phyloP scores from a whole-genome alignment of 2,329 filamentous ascomycete genomes.

The Pezicula carpinea region DNA sequence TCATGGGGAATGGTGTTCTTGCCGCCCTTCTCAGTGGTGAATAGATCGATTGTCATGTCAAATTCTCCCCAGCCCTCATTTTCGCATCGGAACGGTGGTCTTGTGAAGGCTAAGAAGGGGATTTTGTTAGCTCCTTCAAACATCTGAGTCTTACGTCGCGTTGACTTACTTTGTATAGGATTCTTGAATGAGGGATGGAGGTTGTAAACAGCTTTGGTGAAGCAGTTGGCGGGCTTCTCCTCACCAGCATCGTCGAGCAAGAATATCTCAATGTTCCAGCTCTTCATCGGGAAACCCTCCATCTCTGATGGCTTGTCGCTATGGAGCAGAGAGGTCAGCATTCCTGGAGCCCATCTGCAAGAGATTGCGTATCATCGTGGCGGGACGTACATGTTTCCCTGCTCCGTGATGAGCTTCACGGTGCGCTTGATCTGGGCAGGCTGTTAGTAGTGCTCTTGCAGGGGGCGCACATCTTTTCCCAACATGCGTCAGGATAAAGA shows the following conservation, averaged over 20 bases:
- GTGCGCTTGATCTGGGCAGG: conserved; percentile 67
- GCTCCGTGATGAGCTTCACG: conserved; percentile 90
- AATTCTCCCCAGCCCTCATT: conserved; percentile 99
- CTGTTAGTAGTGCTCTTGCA: neutral
- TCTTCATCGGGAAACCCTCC: conserved; percentile 86
- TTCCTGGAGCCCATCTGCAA: neutral
- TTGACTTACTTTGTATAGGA: conserved; percentile 71
- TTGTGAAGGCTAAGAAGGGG: conserved; percentile 60
- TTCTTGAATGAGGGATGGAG: conserved; percentile 92
- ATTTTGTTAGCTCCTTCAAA: neutral
- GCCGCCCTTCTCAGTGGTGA: conserved; percentile 77
- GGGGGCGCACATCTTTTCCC: neutral
- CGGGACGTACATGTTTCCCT: conserved; percentile 64
- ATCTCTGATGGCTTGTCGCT: conserved; percentile 77
- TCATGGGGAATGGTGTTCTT: conserved; percentile 81
- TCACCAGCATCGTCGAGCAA: conserved; percentile 83
- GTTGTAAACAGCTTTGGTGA: conserved; percentile 89
- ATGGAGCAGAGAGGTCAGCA: conserved; percentile 15
- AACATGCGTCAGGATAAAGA: conserved; percentile 1
- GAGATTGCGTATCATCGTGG: conserved; percentile 32
- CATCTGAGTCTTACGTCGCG: neutral
- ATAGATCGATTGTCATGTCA: conserved; percentile 83
- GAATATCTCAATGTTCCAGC: conserved; percentile 85
- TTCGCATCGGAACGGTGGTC: conserved; percentile 80
- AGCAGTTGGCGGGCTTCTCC: conserved; percentile 75